phyloP scores from a whole-genome alignment of 257 asterid genomes.

The Rauvolfia tetraphylla region DNA sequence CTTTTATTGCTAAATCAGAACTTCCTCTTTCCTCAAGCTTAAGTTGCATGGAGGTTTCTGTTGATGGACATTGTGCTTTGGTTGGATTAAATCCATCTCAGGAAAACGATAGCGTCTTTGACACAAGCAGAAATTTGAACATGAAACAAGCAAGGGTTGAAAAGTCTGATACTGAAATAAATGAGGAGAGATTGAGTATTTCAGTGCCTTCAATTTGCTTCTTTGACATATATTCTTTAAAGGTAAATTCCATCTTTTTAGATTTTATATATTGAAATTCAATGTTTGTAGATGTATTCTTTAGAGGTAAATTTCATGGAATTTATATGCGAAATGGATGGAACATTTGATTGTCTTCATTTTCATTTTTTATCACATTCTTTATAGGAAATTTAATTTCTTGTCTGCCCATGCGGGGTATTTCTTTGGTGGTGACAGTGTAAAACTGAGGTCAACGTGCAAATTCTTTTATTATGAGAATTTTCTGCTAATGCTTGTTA shows the following conservation, averaged over 20 bases:
- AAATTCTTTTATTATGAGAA: neutral
- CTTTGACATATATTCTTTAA: slow-evolving; percentile 66
- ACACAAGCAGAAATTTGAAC: slow-evolving; percentile 22
- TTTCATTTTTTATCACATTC: neutral
- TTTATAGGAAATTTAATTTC: neutral
- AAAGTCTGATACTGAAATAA: slow-evolving; percentile 33
- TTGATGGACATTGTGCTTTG: slow-evolving; percentile 72
- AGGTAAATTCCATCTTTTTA: slow-evolving; percentile 39
- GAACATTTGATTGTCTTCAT: neutral
- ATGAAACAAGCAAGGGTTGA: slow-evolving; percentile 24
- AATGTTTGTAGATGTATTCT: slow-evolving; percentile 41
- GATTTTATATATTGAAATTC: neutral
- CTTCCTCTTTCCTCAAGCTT: slow-evolving; percentile 60
- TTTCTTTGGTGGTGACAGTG: neutral
- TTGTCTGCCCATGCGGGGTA: neutral
- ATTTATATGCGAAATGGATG: neutral
- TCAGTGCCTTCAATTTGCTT: slow-evolving; percentile 83
- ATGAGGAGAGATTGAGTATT: slow-evolving; percentile 41
- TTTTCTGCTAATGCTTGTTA: neutral
- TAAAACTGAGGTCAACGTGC: neutral
- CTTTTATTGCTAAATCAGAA: slow-evolving; percentile 50
- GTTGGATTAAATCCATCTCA: slow-evolving; percentile 68
- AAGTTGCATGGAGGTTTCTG: slow-evolving; percentile 85
- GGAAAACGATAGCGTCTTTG: slow-evolving; percentile 50
- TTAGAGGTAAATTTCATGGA: slow-evolving; percentile 45